Evolutionary conservation across 2,329 filamentous ascomycete genomes (phyloP).

Genomic region (Aspergillus ruber): DNA sequence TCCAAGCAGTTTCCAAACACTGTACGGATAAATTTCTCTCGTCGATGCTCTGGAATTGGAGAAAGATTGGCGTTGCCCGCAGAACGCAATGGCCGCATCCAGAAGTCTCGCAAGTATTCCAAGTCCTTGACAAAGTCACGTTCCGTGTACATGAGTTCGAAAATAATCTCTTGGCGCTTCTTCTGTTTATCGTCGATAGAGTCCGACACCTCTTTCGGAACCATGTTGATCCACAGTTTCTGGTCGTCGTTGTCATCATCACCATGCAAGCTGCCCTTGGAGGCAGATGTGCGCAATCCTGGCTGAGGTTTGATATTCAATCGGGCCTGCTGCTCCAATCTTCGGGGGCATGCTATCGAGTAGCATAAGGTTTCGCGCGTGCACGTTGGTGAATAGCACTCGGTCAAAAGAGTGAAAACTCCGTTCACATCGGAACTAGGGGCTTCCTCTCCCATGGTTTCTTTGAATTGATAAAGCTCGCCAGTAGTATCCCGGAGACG

Average conservation of each 20-base stretch:
- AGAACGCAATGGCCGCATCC: constrained; percentile 85
- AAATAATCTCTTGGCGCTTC: constrained; percentile 97
- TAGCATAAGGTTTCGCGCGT: constrained; percentile 94
- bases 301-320: constrained; percentile 90
- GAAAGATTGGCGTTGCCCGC: constrained; percentile 59
- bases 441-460: constrained; percentile 76
- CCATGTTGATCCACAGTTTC: constrained; percentile 98
- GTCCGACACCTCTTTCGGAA: constrained; percentile 89
- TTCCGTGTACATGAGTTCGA: constrained; percentile 97
- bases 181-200: constrained; percentile 85
- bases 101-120: constrained; percentile 96
- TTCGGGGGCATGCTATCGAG: constrained; percentile 90
- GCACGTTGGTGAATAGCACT: constrained; percentile 97
- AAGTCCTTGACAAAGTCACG: constrained; percentile 98
- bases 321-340: constrained; percentile 89
- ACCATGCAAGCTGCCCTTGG: constrained; percentile 62
- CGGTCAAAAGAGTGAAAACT: constrained; percentile 90
- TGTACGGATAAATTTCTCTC: constrained; percentile 84
- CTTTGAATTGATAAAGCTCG: constrained; percentile 95
- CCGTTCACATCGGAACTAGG: constrained; percentile 72
- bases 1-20: constrained; percentile 97
- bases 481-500: constrained; percentile 85
- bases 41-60: constrained; percentile 78
- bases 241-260: constrained; percentile 91
- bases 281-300: constrained; percentile 68